A percentile compares a stretch with the other conserved stretches of the same genome.
Conservation (phyloP, 352 stramenopile species). For the Globisporangium perplexum region DNA sequence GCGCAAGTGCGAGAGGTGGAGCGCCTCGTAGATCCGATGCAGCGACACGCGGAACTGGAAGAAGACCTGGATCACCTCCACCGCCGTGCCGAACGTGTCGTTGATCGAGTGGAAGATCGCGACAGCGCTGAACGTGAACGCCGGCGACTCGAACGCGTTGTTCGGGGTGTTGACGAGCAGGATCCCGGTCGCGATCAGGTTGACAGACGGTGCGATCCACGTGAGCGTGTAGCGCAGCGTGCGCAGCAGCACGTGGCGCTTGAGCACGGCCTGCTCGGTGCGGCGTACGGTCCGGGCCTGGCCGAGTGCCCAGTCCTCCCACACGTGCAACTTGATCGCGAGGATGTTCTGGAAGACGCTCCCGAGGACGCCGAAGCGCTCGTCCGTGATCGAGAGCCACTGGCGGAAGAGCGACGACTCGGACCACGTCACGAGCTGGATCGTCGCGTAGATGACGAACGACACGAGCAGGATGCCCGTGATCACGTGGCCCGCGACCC, state of each 20-base stretch:
- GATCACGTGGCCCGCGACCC: constrained; percentile 10
- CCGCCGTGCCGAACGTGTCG: constrained; percentile 17
- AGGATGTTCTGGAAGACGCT: constrained; percentile 10
- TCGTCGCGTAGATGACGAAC: constrained; percentile 8
- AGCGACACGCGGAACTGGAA: constrained; percentile 26
- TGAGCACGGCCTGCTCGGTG: constrained; percentile 27
- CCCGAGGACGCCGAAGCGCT: constrained; percentile 11
- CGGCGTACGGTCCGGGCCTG: constrained; percentile 30
- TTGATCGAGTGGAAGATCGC: constrained; percentile 36
- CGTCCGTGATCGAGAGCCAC: constrained; percentile 15
- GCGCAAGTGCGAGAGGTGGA: constrained; percentile 8
- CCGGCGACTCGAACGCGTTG: constrained; percentile 20
- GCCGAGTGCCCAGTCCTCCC: constrained; percentile 44
- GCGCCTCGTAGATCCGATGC: constrained; percentile 18
- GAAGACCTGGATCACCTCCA: constrained; percentile 14
- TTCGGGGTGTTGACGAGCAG: constrained; percentile 21
- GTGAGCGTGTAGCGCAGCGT: constrained; percentile 29
- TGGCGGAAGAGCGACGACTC: constrained; percentile 7
- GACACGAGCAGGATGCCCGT: constrained; percentile 12
- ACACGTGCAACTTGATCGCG: constrained; percentile 47
- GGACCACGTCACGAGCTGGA: constrained; percentile 13
- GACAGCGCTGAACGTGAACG: constrained; percentile 28
- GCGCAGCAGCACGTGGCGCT: constrained; percentile 17
- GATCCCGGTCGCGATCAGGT: constrained; percentile 25
- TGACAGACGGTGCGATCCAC: constrained; percentile 28